Percentiles rank a stretch among this genome's conserved stretches.
phyloP scores from a whole-genome alignment of 2,329 filamentous ascomycete genomes.

The Fusarium acutatum region DNA sequence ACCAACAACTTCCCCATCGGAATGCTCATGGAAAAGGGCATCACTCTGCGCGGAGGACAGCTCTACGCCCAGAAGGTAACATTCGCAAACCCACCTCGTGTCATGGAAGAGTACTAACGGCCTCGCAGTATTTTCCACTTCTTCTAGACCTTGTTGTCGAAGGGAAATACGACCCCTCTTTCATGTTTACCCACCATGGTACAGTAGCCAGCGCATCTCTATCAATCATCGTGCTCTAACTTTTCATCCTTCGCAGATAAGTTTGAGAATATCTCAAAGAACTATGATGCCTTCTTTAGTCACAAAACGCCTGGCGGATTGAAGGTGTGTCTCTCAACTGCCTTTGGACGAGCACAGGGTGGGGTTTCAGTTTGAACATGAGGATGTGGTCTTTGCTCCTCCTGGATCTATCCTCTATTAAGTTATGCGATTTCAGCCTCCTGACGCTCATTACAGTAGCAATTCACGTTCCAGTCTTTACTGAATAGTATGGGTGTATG shows the following conservation, averaged over 20 bases:
- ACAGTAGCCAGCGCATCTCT: accelerated
- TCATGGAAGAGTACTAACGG: accelerated
- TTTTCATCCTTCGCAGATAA: neutral
- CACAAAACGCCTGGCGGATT: neutral
- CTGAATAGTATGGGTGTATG: neutral
- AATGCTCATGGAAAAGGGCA: conserved; percentile 3
- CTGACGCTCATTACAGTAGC: neutral
- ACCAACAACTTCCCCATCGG: conserved; percentile 4
- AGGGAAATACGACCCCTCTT: neutral
- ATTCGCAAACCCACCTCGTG: accelerated
- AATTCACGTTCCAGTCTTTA: neutral
- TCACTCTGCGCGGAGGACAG: neutral
- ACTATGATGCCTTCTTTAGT: neutral
- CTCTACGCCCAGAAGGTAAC: neutral
- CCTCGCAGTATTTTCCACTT: neutral
- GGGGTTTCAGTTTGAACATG: no score
- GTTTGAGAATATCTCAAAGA: neutral
- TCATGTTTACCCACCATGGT: neutral
- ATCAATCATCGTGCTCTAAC: accelerated
- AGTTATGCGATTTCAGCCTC: neutral
- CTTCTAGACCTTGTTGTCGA: neutral
- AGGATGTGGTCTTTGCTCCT: no score
- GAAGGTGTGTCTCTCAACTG: neutral
- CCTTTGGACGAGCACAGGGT: neutral
- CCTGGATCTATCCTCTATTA: neutral